A percentile compares a stretch with the other conserved stretches of the same genome.
These are phyloP conservation scores for Primulina huaijiensis DNA, from an alignment of 257 asterid species.

Conservation along the genomic window DNA sequence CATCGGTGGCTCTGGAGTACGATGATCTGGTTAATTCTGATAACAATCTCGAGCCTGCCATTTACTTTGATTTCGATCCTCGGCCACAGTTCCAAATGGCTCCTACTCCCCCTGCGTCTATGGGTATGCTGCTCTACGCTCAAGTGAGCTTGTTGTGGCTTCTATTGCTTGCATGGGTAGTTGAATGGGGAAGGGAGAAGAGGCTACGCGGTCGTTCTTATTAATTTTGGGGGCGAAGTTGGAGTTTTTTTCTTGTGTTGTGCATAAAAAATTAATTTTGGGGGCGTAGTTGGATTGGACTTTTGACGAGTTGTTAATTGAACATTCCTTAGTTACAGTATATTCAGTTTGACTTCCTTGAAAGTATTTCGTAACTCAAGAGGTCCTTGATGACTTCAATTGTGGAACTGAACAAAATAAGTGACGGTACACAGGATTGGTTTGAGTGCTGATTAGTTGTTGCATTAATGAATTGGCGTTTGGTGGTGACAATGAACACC, in stretches of 20 bases:
- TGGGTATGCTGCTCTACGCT: neutral
- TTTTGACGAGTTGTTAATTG: neutral
- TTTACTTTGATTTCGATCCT: conserved; percentile 45
- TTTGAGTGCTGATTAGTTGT: conserved; percentile 13
- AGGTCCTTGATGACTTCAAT: neutral
- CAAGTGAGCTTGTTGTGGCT: neutral
- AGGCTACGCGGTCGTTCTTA: too few species aligned
- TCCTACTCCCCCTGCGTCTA: neutral
- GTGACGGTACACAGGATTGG: conserved; percentile 4
- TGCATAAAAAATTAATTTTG: too few species aligned
- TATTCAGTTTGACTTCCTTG: conserved; percentile 1
- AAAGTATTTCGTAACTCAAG: neutral
- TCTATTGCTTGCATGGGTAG: neutral
- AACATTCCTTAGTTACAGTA: neutral
- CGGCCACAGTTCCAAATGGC: conserved; percentile 44
- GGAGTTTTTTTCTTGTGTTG: too few species aligned
- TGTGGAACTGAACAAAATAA: conserved; percentile 11
- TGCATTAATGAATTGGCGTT: neutral
- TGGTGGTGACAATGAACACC: neutral
- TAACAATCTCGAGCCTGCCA: conserved; percentile 23
- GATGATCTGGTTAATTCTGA: conserved; percentile 39
- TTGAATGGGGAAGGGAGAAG: too few species aligned
- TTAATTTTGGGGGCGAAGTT: too few species aligned
- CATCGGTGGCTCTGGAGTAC: conserved; percentile 49
- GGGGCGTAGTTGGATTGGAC: too few species aligned